Percentiles rank a stretch among this genome's conserved stretches.
Evolutionary conservation across 495 filamentous ascomycete species (phyloP).

Genomic region (Aspergillus wentii): DNA sequence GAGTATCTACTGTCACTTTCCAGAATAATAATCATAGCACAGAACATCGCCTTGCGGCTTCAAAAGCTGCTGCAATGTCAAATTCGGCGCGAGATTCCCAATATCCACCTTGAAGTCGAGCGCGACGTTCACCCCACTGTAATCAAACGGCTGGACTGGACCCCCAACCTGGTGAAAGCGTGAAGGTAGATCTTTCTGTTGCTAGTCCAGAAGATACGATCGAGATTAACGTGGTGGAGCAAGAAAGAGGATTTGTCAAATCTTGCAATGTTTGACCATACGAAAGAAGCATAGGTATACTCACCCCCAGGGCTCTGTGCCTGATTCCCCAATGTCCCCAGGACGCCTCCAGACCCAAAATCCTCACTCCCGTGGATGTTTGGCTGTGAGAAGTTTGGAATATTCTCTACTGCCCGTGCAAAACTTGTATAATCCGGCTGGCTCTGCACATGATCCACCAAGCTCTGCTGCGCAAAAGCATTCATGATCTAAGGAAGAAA

Average conservation of each 20-base stretch:
- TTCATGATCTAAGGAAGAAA: conserved; percentile 21
- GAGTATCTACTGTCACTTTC: too few relatives aligned
- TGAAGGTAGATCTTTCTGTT: conserved; percentile 31
- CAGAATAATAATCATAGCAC: conserved; percentile 15
- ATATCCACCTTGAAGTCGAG: conserved; percentile 15
- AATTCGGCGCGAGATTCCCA: conserved; percentile 10
- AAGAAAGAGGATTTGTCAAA: conserved; percentile 52
- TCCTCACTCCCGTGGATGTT: conserved; percentile 16
- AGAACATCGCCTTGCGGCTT: conserved; percentile 8
- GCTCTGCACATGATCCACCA: conserved; percentile 15
- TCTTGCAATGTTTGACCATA: neutral
- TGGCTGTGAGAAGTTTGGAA: conserved; percentile 11
- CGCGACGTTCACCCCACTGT: conserved; percentile 14
- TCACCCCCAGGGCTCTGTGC: conserved; percentile 14
- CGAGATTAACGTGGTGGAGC: conserved; percentile 48
- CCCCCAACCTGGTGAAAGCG: conserved; percentile 17
- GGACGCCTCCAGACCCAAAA: conserved; percentile 15
- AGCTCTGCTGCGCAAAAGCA: conserved; percentile 13
- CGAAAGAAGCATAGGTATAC: neutral
- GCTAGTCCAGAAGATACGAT: conserved; percentile 54
- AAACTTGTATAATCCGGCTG: conserved; percentile 18
- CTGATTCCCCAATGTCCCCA: conserved; percentile 13
- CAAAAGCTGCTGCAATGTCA: conserved; percentile 10
- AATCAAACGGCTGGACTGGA: conserved; percentile 12
- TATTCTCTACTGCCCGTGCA: conserved; percentile 16